Evolutionary conservation across 108 stramenopile species (phyloP), one percentile per base, ranked within the genome.

Genomic region (Fragilaria crotonensis): DNA sequence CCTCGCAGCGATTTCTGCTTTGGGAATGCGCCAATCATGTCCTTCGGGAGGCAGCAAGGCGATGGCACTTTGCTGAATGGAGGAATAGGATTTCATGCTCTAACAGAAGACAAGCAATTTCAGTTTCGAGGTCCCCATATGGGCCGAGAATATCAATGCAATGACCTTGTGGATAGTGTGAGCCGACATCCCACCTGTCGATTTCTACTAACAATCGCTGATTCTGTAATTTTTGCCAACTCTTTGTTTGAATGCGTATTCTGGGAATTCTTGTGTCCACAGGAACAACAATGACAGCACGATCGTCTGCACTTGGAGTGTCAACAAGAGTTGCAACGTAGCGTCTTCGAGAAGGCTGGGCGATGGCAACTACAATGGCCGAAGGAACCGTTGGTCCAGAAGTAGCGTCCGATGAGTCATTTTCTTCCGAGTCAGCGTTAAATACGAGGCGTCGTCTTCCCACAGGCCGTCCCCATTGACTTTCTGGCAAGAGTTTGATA

Each of bases 21-120:
- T 36, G 11, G 78, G 66, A 25, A 83, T 64, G 3, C 30, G 28
- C 75, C 82, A 73, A 30, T 74, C 47, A 22, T 57, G 17, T 49
- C 78, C 79, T 33, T 63, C 60, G 20, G 56, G 23, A 0, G 88
- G 88, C 19, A 90, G 70, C 45, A 77, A 82, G 22, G 88, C 84
- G 5, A 77, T 45, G 2, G 88, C 88, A 21, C 59, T 71, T 11
- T 62, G 60, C 61, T 81, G 76, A 58, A 90, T 86, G 1, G 88
- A 83, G 4, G 67, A 87, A 54, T 18, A 56, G 22, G 29, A 82
- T 63, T 63, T 75, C 70, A 59, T 79, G 64, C 62, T 89, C 84
- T 33, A 66, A 32, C 20, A 90, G 50, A 31, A 86, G 46, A 52
- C 79, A 78, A 21, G 52, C 57, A 4, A 85, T 76, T 67, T 89